Conservation (phyloP, 2,329 filamentous ascomycete genomes). For the Leptographium procerum region DNA sequence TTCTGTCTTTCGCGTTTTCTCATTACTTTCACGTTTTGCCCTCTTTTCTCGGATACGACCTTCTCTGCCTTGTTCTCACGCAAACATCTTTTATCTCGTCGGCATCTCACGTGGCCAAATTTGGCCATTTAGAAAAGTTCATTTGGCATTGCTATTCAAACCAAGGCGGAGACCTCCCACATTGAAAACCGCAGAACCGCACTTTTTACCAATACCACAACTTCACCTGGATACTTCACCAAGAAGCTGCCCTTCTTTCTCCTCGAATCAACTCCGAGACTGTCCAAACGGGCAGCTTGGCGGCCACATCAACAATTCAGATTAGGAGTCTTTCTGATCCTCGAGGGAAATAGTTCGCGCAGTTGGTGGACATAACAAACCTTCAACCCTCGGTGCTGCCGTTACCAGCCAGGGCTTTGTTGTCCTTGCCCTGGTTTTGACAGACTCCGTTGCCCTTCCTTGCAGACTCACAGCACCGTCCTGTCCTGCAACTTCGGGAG, state of each 20-base stretch:
- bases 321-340: background rate
- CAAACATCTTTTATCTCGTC: background rate
- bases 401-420: background rate
- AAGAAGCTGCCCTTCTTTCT: background rate
- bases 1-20: background rate
- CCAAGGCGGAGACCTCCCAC: background rate
- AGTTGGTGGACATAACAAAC: conserved; percentile 4
- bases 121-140: background rate
- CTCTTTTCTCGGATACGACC: background rate
- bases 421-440: background rate
- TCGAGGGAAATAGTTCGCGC: conserved; percentile 1
- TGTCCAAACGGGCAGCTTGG: background rate
- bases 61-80: background rate
- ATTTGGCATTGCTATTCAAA: background rate
- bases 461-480: background rate
- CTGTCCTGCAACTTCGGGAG: background rate
- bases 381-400: background rate
- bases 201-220: background rate
- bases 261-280: background rate
- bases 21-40: background rate
- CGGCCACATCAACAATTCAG: background rate
- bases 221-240: background rate
- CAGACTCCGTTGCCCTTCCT: background rate
- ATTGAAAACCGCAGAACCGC: background rate
- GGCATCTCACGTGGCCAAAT: background rate